These are phyloP conservation scores for Pseudogymnoascus sp. DNA, from an alignment of 2,329 filamentous ascomycete species.

Conservation along the genomic window DNA sequence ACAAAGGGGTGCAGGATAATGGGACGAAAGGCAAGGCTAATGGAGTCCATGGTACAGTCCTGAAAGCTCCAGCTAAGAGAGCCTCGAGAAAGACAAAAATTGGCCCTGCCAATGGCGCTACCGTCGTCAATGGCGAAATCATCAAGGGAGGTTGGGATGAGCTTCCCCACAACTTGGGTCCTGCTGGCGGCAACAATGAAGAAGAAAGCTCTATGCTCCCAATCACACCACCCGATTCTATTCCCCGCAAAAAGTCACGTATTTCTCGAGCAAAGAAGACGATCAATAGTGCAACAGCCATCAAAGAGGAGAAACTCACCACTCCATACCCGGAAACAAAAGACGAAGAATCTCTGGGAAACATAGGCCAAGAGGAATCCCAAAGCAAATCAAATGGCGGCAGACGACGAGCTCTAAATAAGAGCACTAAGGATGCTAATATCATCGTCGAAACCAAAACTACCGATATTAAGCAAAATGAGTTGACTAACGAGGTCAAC, in stretches of 20 bases:
- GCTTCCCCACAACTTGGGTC: slow-evolving; percentile 49
- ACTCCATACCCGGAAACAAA: not conserved
- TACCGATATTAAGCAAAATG: not conserved
- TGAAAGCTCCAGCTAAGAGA: not conserved
- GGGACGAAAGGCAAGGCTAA: not conserved
- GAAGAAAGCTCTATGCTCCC: not conserved
- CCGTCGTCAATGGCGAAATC: slow-evolving; percentile 7
- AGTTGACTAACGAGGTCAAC: not conserved
- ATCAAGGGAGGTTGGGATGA: slow-evolving; percentile 32
- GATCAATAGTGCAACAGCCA: not conserved
- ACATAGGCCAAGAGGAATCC: not conserved
- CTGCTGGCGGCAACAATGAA: slow-evolving; percentile 15
- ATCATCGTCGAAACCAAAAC: not conserved
- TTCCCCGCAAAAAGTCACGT: not conserved
- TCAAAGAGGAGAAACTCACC: not conserved
- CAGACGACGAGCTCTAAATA: not conserved
- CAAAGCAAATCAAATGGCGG: not conserved
- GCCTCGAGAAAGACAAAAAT: not conserved
- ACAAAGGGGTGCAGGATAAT: not conserved
- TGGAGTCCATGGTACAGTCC: not conserved
- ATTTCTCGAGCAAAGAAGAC: not conserved
- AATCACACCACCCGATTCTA: not conserved
- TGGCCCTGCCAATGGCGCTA: not conserved
- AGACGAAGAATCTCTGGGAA: not conserved
- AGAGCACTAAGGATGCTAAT: not conserved